phyloP scores from a whole-genome alignment of 768 basidiomycete genomes.

The Glaciozyma martinii region DNA sequence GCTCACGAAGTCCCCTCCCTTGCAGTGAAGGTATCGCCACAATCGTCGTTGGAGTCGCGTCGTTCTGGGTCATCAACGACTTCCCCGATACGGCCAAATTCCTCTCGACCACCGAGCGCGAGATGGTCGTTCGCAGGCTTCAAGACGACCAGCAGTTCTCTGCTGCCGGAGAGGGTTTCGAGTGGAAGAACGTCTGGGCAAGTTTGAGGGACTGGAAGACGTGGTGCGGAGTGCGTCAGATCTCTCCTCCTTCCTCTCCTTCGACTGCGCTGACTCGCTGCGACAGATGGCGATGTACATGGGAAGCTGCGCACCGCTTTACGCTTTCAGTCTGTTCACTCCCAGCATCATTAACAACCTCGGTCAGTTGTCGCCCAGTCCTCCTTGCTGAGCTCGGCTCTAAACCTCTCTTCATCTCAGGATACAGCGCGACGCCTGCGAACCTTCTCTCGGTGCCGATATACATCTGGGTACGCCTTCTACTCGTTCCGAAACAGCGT shows the following conservation, averaged over 20 bases:
- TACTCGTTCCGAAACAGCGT: not conserved
- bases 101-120: conserved; percentile 60
- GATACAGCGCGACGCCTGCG: not conserved
- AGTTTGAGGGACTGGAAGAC: conserved; percentile 67
- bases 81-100: conserved; percentile 76
- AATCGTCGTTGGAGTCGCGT: not conserved
- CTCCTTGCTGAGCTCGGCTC: not conserved
- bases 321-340: not conserved
- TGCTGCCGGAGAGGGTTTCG: conserved; percentile 50
- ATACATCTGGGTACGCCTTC: not conserved
- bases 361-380: not conserved
- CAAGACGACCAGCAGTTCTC: conserved; percentile 62
- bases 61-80: conserved; percentile 3
- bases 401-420: not conserved
- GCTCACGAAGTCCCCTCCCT: no score
- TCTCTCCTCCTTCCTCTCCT: not conserved
- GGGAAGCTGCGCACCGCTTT: not conserved
- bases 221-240: conserved; percentile 45
- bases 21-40: not conserved
- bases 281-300: not conserved
- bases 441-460: not conserved
- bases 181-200: conserved; percentile 51
- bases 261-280: not conserved
- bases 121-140: conserved; percentile 55
- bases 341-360: not conserved